These are phyloP conservation scores for Trichoderma orchidacearum DNA, from an alignment of 495 filamentous ascomycete genomes.

Conservation along the genomic window DNA sequence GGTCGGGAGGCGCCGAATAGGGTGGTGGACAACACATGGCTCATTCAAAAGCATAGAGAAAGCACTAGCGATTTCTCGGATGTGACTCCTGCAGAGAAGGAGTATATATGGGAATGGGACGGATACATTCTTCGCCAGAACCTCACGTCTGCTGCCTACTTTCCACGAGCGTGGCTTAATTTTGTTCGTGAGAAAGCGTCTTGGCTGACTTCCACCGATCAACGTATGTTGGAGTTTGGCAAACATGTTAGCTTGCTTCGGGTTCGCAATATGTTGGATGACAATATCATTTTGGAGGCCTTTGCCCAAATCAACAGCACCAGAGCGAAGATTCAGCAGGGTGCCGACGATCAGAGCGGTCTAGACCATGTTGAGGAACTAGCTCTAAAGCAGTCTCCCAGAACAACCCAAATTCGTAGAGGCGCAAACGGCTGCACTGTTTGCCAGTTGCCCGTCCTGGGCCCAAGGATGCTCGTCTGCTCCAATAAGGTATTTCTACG, in stretches of 20 bases:
- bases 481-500: constrained; percentile 23
- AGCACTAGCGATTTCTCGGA: constrained; percentile 36
- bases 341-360: not conserved
- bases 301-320: constrained; percentile 22
- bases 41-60: constrained; percentile 37
- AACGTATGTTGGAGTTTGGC: constrained; percentile 28
- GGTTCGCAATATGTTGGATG: constrained; percentile 22
- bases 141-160: constrained; percentile 29
- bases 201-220: constrained; percentile 26
- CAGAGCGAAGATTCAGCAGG: constrained; percentile 9
- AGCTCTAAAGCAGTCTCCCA: constrained; percentile 8
- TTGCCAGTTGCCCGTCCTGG: constrained; percentile 25
- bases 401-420: constrained; percentile 13
- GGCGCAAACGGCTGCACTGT: constrained; percentile 21
- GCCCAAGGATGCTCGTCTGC: constrained; percentile 23
- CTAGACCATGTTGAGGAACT: constrained; percentile 4
- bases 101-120: constrained; percentile 38
- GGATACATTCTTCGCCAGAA: constrained; percentile 29
- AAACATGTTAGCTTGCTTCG: constrained; percentile 31
- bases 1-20: constrained; percentile 27
- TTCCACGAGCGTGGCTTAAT: constrained; percentile 26
- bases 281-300: constrained; percentile 18
- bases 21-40: constrained; percentile 31
- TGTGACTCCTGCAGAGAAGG: constrained; percentile 32
- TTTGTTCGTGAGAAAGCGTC: constrained; percentile 27